Percentiles rank a stretch among this genome's conserved stretches.
These are phyloP conservation scores for Ustilaginoidea virens DNA, from an alignment of 2,329 filamentous ascomycete species.

Conservation along the genomic window DNA sequence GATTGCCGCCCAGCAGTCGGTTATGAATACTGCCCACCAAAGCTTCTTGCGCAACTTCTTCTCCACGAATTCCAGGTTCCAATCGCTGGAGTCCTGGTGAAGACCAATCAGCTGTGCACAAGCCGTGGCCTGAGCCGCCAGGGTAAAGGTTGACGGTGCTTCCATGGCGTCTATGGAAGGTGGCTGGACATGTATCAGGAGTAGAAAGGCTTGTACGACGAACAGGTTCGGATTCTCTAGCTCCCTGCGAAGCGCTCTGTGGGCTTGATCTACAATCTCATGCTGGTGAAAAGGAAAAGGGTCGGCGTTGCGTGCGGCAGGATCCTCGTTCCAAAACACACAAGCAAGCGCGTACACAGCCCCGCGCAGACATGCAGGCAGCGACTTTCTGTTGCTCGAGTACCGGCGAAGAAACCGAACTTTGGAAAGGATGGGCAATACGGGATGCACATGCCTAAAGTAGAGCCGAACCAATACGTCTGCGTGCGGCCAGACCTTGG, in stretches of 20 bases:
- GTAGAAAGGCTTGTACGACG: constrained; percentile 28
- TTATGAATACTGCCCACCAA: constrained; percentile 28
- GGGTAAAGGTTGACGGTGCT: constrained; percentile 27
- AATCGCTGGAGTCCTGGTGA: constrained; percentile 25
- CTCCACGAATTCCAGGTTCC: constrained; percentile 27
- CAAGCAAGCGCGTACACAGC: constrained; percentile 28
- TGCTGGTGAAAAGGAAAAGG: constrained; percentile 21
- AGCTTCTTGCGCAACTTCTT: constrained; percentile 26
- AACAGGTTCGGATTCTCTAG: constrained; percentile 30
- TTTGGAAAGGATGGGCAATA: constrained; percentile 28
- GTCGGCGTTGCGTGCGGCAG: constrained; percentile 4
- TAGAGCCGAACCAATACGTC: constrained; percentile 26
- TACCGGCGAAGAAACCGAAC: constrained; percentile 25
- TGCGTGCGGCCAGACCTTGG: constrained; percentile 22
- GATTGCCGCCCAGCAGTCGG: constrained; percentile 29
- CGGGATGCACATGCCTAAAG: constrained; percentile 29
- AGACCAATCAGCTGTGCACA: constrained; percentile 30
- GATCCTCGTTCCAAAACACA: constrained; percentile 4
- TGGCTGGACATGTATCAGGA: constrained; percentile 28
- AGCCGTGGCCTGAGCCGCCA: constrained; percentile 26
- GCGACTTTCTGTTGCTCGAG: constrained; percentile 17
- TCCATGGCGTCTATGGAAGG: constrained; percentile 29
- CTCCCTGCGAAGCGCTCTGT: constrained; percentile 26
- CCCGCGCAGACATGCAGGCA: constrained; percentile 28
- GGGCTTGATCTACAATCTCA: constrained; percentile 24